Conservation (phyloP, 202 grass and related monocot species). For the Setaria italica region DNA sequence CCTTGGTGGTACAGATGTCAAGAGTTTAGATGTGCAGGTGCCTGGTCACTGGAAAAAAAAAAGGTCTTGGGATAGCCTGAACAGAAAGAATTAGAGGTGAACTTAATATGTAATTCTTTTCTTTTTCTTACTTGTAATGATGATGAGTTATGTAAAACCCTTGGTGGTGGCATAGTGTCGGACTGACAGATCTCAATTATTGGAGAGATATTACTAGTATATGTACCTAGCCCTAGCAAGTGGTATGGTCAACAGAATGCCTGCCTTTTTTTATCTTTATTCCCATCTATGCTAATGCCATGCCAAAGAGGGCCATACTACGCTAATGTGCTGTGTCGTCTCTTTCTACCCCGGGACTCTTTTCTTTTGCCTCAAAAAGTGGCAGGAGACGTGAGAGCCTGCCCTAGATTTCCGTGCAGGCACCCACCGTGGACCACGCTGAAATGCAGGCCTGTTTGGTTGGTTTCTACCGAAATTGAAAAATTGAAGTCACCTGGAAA, state of each 20-base stretch:
- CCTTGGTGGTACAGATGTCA: slow-evolving; percentile 22
- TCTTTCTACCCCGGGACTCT: not conserved
- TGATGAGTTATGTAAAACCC: slow-evolving; percentile 23
- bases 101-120: slow-evolving; percentile 45
- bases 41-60: slow-evolving; percentile 19
- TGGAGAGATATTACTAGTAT: slow-evolving; percentile 38
- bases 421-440: not conserved
- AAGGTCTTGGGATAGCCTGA: slow-evolving; percentile 22
- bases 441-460: not conserved
- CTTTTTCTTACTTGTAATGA: slow-evolving; percentile 55
- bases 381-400: not conserved
- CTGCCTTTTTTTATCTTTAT: slow-evolving; percentile 20
- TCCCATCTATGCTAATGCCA: not conserved
- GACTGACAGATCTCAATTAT: slow-evolving; percentile 45
- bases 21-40: slow-evolving; percentile 38
- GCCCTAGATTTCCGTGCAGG: not conserved
- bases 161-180: not conserved
- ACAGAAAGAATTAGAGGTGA: slow-evolving; percentile 42
- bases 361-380: slow-evolving; percentile 25
- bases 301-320: too few relatives aligned
- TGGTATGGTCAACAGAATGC: slow-evolving; percentile 26
- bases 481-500: not conserved
- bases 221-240: slow-evolving; percentile 35
- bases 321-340: not conserved
- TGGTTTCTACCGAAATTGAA: not conserved